Percentiles rank a stretch among this genome's conserved stretches.
phyloP scores from a whole-genome alignment of 495 filamentous ascomycete genomes.

The Pseudomonodictys pantanalensis region DNA sequence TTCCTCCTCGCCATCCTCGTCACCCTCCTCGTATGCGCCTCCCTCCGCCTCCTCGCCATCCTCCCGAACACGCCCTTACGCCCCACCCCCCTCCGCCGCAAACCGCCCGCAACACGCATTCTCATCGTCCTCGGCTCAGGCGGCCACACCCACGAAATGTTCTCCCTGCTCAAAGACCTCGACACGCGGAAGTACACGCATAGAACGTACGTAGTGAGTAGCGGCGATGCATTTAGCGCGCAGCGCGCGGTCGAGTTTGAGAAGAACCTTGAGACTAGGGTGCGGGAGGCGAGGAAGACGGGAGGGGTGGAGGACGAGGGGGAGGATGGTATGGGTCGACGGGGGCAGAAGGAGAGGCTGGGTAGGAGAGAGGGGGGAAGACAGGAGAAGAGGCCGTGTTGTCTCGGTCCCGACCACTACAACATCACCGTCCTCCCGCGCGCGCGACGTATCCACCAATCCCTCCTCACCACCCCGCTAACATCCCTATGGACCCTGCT shows the following conservation, averaged over 20 bases:
- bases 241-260: constrained; percentile 67
- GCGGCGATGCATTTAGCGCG: constrained; percentile 72
- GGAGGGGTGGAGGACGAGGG: constrained; percentile 1
- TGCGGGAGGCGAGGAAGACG: neutral
- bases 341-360: neutral
- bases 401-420: constrained; percentile 30
- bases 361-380: neutral
- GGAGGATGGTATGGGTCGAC: neutral
- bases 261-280: constrained; percentile 27
- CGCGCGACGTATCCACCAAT: neutral
- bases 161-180: constrained; percentile 64
- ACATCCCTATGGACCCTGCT: constrained; percentile 50
- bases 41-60: constrained; percentile 52
- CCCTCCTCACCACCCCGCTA: constrained; percentile 11
- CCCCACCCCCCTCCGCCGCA: constrained; percentile 29
- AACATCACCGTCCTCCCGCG: constrained; percentile 4
- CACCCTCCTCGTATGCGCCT: constrained; percentile 16
- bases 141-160: constrained; percentile 93
- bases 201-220: constrained; percentile 77
- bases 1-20: constrained; percentile 29
- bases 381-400: neutral
- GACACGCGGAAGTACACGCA: constrained; percentile 48
- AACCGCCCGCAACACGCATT: constrained; percentile 55
- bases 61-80: constrained; percentile 39
- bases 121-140: constrained; percentile 86